These are phyloP conservation scores for Escallonia rubra DNA, from an alignment of 129 eudicot genomes.

Conservation along the genomic window DNA sequence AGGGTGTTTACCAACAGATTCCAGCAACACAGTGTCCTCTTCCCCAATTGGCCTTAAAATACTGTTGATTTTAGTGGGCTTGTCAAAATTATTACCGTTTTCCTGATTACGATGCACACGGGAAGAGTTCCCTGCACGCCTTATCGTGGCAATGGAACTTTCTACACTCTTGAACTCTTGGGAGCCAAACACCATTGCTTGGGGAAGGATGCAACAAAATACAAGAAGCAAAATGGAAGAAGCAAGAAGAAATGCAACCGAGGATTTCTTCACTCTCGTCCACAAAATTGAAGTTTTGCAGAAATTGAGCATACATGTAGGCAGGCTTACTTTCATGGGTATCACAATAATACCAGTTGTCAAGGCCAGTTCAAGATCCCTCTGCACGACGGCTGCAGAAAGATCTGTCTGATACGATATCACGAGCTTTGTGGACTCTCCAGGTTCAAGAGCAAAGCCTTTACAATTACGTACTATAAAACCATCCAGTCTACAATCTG, in stretches of 20 bases:
- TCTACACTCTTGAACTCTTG: conserved; percentile 22
- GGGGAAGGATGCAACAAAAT: conserved; percentile 34
- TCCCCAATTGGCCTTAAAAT: conserved; percentile 15
- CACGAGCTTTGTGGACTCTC: conserved; percentile 45
- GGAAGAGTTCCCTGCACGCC: conserved; percentile 17
- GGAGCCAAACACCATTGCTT: conserved; percentile 8
- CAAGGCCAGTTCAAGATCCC: conserved; percentile 73
- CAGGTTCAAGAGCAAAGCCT: conserved; percentile 67
- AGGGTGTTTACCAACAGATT: conserved; percentile 5
- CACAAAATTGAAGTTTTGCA: conserved; percentile 54
- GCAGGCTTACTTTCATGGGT: conserved; percentile 68
- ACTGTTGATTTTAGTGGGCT: conserved; percentile 18
- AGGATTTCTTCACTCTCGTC: conserved; percentile 39
- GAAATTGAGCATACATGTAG: conserved; percentile 28
- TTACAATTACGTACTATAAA: conserved; percentile 51
- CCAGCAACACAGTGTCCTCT: conserved; percentile 18
- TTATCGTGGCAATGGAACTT: conserved; percentile 16
- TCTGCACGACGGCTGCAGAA: conserved; percentile 43
- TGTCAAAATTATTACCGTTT: conserved; percentile 3
- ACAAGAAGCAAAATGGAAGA: conserved; percentile 22
- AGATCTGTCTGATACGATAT: conserved; percentile 55
- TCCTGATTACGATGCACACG: conserved; percentile 23
- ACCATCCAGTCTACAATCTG: conserved; percentile 75
- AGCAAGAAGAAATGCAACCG: conserved; percentile 27
- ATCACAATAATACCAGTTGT: conserved; percentile 65